phyloP scores from a whole-genome alignment of 2,329 filamentous ascomycete species.

The Colletotrichum viniferum region DNA sequence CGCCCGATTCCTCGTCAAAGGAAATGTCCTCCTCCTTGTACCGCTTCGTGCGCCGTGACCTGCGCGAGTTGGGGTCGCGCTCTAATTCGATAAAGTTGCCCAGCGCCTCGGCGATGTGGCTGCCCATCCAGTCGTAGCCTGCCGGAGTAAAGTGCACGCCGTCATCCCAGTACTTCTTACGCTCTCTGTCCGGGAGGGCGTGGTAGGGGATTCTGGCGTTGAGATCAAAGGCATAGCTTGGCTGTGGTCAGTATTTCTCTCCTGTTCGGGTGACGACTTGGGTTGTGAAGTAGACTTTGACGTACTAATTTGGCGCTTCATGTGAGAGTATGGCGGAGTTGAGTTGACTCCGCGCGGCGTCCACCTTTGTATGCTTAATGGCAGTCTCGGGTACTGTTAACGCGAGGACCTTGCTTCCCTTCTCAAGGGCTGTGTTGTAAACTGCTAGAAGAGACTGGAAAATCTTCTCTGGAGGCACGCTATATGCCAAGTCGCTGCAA shows the following conservation, averaged over 20 bases:
- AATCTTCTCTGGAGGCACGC: conserved; percentile 43
- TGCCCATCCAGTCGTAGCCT: conserved; percentile 68
- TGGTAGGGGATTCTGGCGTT: conserved; percentile 58
- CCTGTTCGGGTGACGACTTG: neutral
- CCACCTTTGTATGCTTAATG: conserved; percentile 29
- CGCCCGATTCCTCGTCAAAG: conserved; percentile 56
- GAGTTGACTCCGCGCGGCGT: conserved; percentile 44
- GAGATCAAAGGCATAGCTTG: conserved; percentile 62
- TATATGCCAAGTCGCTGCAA: conserved; percentile 54
- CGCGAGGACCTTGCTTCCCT: conserved; percentile 62
- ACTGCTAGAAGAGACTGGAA: conserved; percentile 51
- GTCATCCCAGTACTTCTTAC: conserved; percentile 63
- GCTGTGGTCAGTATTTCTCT: neutral
- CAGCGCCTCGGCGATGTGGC: conserved; percentile 57
- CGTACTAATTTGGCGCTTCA: conserved; percentile 53
- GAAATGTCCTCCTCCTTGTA: conserved; percentile 40
- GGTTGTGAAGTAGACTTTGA: conserved; percentile 29
- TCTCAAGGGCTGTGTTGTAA: conserved; percentile 55
- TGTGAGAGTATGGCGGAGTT: conserved; percentile 59
- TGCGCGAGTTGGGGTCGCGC: conserved; percentile 19
- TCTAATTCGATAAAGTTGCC: conserved; percentile 41
- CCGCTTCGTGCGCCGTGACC: conserved; percentile 28
- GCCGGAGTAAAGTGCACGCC: conserved; percentile 60
- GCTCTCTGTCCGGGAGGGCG: conserved; percentile 48
- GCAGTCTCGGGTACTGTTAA: conserved; percentile 65